Evolutionary conservation across 768 basidiomycete genomes (phyloP).

Genomic region (Gloeostereum incarnatum): DNA sequence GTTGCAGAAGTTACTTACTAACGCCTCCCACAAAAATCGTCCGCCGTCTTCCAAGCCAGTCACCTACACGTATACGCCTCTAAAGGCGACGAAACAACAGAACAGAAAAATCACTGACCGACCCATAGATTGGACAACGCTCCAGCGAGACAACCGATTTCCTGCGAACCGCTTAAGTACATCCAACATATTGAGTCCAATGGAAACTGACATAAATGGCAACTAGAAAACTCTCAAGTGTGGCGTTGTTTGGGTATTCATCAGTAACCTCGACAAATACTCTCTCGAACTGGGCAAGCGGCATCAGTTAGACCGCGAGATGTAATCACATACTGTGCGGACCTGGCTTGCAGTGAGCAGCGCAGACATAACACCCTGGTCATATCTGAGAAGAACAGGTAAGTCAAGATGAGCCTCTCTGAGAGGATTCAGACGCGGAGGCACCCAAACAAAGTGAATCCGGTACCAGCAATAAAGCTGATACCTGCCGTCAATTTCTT

Average conservation of each 20-base stretch:
- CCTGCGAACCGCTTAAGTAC: constrained; percentile 21
- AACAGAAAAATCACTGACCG: constrained; percentile 7
- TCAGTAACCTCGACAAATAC: constrained; percentile 48
- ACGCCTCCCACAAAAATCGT: constrained; percentile 50
- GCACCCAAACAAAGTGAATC: constrained; percentile 56
- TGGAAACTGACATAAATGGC: constrained; percentile 42
- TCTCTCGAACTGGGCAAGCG: constrained; percentile 35
- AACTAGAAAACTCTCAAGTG: constrained; percentile 49
- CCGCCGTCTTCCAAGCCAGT: constrained; percentile 46
- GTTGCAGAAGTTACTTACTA: no score
- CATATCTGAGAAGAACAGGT: constrained; percentile 31
- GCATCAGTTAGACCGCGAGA: neutral
- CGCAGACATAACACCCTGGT: constrained; percentile 67
- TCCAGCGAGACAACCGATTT: constrained; percentile 57
- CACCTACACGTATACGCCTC: constrained; percentile 18
- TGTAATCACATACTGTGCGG: constrained; percentile 1
- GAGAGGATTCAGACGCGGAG: constrained; percentile 5
- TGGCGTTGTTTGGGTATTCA: no score
- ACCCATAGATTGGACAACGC: constrained; percentile 55
- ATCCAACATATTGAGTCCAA: neutral
- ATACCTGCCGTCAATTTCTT: constrained; percentile 34
- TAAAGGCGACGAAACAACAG: neutral
- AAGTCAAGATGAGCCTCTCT: neutral
- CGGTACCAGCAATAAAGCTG: constrained; percentile 48
- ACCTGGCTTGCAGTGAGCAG: constrained; percentile 48